Conservation (phyloP, 163 green algal genomes). For the Scenedesmus sp. region DNA sequence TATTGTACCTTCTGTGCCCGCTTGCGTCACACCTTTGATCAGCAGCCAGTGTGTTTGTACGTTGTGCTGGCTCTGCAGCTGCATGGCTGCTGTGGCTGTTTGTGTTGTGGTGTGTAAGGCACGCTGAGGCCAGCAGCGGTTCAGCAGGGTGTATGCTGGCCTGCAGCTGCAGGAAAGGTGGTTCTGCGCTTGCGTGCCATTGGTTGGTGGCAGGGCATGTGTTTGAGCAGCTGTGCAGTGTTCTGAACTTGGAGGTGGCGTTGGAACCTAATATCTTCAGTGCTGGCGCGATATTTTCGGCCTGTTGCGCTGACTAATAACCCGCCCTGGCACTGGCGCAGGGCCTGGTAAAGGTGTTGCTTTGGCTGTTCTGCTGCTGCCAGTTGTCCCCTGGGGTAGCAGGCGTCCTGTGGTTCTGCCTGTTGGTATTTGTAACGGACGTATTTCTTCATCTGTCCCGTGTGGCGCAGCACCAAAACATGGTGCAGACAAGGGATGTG, state of each 20-base stretch:
- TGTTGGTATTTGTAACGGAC: no score
- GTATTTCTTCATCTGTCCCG: no score
- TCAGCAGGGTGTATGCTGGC: background rate
- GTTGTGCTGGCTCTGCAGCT: background rate
- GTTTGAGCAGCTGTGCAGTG: background rate
- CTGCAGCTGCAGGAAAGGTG: background rate
- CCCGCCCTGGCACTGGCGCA: no score
- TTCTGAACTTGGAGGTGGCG: background rate
- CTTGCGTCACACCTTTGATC: background rate
- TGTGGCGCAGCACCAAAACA: no score
- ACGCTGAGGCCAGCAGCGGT: background rate
- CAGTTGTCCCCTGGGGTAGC: no score
- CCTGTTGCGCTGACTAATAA: background rate
- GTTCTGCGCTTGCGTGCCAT: background rate
- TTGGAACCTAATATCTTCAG: no score
- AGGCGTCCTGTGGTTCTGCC: no score
- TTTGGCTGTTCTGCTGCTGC: no score
- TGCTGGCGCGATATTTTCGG: background rate
- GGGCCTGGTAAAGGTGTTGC: no score
- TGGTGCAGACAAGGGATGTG: no score
- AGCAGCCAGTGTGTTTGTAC: background rate
- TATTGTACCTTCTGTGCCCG: background rate
- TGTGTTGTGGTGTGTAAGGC: background rate
- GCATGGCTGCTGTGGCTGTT: background rate
- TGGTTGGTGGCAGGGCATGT: background rate